phyloP scores from a whole-genome alignment of 2,329 filamentous ascomycete genomes.

The Aspergillus quadrilineatus region DNA sequence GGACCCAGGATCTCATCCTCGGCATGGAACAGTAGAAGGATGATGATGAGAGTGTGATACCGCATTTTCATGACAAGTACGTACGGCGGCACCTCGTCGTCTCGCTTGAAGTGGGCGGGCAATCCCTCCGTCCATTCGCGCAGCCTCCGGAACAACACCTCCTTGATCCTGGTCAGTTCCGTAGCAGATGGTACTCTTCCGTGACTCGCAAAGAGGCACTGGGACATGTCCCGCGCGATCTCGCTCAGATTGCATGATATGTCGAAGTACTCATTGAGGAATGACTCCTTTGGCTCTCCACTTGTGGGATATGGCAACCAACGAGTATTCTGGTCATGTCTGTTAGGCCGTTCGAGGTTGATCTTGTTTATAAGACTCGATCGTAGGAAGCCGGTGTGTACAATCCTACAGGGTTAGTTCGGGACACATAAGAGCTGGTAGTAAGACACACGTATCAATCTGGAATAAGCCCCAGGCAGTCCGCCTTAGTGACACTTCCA shows the following conservation, averaged over 20 bases:
- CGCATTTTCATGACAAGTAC: conserved; percentile 34
- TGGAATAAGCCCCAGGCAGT: conserved; percentile 42
- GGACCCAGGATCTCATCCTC: conserved; percentile 18
- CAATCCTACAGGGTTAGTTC: conserved; percentile 25
- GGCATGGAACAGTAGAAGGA: conserved; percentile 34
- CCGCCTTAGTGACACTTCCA: conserved; percentile 31
- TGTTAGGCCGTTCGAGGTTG: conserved; percentile 26
- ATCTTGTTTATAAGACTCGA: conserved; percentile 37
- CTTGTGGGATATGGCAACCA: conserved; percentile 39
- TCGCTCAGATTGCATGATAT: conserved; percentile 35
- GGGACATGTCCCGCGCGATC: conserved; percentile 38
- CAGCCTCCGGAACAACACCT: conserved; percentile 31
- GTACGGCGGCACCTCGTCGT: conserved; percentile 32
- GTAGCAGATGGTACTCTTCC: conserved; percentile 4
- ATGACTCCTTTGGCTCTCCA: conserved; percentile 27
- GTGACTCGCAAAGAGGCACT: conserved; percentile 30
- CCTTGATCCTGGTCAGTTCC: conserved; percentile 24
- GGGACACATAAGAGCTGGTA: not conserved
- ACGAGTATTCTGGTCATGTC: conserved; percentile 21
- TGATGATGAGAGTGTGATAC: conserved; percentile 36
- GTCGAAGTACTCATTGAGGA: conserved; percentile 34
- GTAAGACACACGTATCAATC: conserved; percentile 36
- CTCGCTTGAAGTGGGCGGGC: conserved; percentile 29
- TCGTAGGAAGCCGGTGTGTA: conserved; percentile 38
- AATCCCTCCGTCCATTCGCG: conserved; percentile 31